Evolutionary conservation across 2,329 filamentous ascomycete genomes (phyloP).

Genomic region (Trichoderma polysporum): DNA sequence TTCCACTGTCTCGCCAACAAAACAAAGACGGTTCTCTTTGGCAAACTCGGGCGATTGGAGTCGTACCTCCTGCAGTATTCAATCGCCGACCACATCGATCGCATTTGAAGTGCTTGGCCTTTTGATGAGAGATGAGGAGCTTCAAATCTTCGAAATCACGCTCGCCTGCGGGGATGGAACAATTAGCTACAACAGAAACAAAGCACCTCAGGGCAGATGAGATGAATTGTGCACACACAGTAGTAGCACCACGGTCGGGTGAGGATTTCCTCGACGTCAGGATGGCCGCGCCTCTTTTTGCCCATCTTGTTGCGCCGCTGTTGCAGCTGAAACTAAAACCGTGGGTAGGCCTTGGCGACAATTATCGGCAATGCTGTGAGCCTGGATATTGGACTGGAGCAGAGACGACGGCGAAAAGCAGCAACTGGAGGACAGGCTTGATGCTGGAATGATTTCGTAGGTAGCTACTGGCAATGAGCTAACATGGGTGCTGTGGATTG

Average conservation of each 20-base stretch:
- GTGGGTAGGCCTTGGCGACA: too few relatives aligned
- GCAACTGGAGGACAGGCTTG: neutral
- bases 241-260: slow-evolving; percentile 96
- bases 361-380: neutral
- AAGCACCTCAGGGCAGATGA: neutral
- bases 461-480: neutral
- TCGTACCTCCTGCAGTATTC: slow-evolving; percentile 88
- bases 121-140: slow-evolving; percentile 94
- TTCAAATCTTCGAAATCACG: slow-evolving; percentile 97
- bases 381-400: neutral
- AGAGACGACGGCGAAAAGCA: neutral
- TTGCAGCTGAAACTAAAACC: neutral
- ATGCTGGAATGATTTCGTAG: neutral
- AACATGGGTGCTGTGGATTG: neutral
- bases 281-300: slow-evolving; percentile 87
- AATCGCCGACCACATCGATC: slow-evolving; percentile 83
- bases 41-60: neutral
- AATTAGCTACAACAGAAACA: slow-evolving; percentile 27
- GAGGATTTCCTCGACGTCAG: slow-evolving; percentile 85
- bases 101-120: slow-evolving; percentile 99
- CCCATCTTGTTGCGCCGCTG: slow-evolving; percentile 55
- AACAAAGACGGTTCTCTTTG: neutral
- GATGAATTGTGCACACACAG: slow-evolving; percentile 51
- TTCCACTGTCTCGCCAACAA: neutral
- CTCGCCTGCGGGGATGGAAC: slow-evolving; percentile 55